Evolutionary conservation across 345 rosid species (phyloP).

Genomic region (Litchi chinensis): DNA sequence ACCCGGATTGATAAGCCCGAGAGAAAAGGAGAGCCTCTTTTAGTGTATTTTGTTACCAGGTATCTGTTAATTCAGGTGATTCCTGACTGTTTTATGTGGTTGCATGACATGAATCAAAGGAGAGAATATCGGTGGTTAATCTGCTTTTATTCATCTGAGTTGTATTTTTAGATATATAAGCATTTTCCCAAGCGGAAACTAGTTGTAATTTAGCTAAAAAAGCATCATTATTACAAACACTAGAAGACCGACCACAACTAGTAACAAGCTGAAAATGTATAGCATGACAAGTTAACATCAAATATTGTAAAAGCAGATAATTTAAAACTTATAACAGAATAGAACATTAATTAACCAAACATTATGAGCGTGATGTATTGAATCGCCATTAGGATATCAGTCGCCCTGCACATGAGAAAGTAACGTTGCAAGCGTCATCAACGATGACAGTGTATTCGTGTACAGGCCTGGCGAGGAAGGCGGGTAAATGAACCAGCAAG

Average conservation of each 20-base stretch:
- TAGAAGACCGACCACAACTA: neutral
- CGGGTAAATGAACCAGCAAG: conserved; percentile 68
- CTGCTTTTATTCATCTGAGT: neutral
- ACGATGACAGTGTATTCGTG: conserved; percentile 62
- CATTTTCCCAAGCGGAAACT: neutral
- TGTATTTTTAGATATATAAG: neutral
- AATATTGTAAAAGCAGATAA: neutral
- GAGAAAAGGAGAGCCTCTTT: neutral
- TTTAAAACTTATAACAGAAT: neutral
- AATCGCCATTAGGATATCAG: conserved; percentile 30
- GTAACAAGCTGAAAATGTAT: neutral
- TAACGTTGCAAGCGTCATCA: conserved; percentile 54
- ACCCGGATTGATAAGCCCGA: neutral
- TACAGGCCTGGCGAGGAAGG: conserved; percentile 62
- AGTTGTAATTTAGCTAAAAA: neutral
- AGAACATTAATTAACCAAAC: neutral
- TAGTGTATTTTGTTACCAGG: neutral
- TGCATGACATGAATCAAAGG: neutral
- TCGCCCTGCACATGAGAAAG: conserved; percentile 58
- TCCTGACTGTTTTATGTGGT: neutral
- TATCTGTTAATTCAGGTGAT: neutral
- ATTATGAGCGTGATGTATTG: neutral
- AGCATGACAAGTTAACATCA: neutral
- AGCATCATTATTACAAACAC: neutral
- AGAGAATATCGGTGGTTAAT: neutral